Evolutionary conservation across 1,284 basidiomycete genomes (phyloP).

Genomic region (Spongispora temasekensis): DNA sequence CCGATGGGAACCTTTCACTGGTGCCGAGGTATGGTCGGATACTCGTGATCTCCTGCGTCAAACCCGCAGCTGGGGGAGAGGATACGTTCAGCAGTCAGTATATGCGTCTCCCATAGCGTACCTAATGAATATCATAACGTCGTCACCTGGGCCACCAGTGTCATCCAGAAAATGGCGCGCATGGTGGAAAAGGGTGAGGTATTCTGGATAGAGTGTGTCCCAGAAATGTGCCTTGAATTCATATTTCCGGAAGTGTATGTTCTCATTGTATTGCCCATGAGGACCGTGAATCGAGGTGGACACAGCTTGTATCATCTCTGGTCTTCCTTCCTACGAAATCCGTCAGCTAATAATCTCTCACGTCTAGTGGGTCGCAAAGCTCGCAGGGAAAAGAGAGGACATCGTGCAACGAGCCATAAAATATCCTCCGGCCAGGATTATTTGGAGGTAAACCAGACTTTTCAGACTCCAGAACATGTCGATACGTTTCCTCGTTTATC

Average conservation of each 20-base stretch:
- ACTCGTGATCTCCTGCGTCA: constrained; percentile 93
- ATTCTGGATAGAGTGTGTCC: constrained; percentile 65
- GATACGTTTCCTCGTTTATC: constrained; percentile 86
- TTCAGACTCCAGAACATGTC: constrained; percentile 64
- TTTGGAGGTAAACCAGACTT: constrained; percentile 1
- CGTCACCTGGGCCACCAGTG: constrained; percentile 67
- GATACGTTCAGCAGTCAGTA: too few relatives aligned
- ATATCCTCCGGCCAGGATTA: constrained; percentile 11
- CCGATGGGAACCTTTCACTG: constrained; percentile 85
- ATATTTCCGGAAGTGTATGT: constrained; percentile 87
- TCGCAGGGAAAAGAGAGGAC: constrained; percentile 93
- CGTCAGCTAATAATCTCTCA: constrained; percentile 6
- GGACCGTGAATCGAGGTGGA: constrained; percentile 78
- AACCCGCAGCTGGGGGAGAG: constrained; percentile 92
- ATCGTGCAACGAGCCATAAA: constrained; percentile 54
- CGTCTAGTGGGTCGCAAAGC: constrained; percentile 40
- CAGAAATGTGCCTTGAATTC: constrained; percentile 77
- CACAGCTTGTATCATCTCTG: constrained; percentile 79
- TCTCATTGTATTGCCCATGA: constrained; percentile 91
- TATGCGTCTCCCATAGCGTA: constrained; percentile 35
- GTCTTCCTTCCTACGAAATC: constrained; percentile 76
- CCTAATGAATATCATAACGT: constrained; percentile 87
- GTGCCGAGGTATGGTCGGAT: constrained; percentile 90
- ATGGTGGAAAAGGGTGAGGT: constrained; percentile 65
- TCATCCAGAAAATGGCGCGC: constrained; percentile 73